Conservation (phyloP, 1,284 basidiomycete genomes). For the Phellopilus nigrolimitatus region DNA sequence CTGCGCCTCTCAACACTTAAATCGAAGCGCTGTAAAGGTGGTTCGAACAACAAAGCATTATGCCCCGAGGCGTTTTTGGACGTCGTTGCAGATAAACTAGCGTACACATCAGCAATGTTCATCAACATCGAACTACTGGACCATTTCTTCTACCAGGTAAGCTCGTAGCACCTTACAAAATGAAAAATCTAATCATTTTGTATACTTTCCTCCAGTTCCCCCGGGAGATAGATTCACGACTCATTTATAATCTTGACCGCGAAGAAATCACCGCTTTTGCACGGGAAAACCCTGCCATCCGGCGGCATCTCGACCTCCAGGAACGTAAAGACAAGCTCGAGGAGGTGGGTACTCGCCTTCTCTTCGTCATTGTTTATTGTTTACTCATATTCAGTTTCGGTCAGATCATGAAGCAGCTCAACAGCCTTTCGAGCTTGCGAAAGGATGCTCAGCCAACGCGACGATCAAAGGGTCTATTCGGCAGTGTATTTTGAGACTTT, state of each 20-base stretch:
- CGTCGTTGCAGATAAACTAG: constrained; percentile 95
- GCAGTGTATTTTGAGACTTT: constrained; percentile 51
- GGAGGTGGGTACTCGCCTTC: constrained; percentile 53
- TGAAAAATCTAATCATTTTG: background rate
- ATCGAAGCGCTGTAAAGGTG: constrained; percentile 82
- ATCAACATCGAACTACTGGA: constrained; percentile 97
- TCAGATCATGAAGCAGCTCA: constrained; percentile 87
- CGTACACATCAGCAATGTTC: constrained; percentile 96
- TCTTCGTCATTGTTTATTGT: background rate
- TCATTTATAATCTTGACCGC: constrained; percentile 89
- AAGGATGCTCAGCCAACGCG: constrained; percentile 69
- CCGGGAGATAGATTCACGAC: constrained; percentile 92
- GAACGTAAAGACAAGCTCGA: constrained; percentile 98
- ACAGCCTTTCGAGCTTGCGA: constrained; percentile 78
- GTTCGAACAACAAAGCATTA: constrained; percentile 82
- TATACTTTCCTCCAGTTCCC: constrained; percentile 64
- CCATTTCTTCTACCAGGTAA: constrained; percentile 96
- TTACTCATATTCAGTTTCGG: constrained; percentile 25
- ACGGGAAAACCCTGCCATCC: constrained; percentile 86
- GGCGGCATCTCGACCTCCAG: constrained; percentile 90
- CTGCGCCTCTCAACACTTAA: constrained; percentile 81
- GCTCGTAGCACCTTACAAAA: constrained; percentile 23
- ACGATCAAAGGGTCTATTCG: constrained; percentile 69
- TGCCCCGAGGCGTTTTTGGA: constrained; percentile 98
- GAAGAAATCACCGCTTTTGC: constrained; percentile 87